Percentiles rank a stretch among this genome's conserved stretches.
phyloP scores from a whole-genome alignment of 352 stramenopile species.

The Phytophthora podocarpi region DNA sequence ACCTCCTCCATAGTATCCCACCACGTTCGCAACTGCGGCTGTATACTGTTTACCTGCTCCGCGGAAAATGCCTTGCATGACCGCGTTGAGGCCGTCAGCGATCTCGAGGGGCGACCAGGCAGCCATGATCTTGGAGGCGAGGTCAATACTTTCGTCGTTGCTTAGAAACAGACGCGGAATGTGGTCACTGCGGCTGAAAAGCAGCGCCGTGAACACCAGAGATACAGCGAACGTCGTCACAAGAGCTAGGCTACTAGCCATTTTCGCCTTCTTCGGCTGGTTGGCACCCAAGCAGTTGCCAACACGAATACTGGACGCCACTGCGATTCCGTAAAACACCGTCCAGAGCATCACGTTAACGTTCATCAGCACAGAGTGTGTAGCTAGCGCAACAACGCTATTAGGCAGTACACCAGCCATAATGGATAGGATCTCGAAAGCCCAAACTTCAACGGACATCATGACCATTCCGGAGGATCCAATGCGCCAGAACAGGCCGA shows the following conservation, averaged over 20 bases:
- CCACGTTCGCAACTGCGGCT: slow-evolving; percentile 51
- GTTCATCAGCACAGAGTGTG: slow-evolving; percentile 61
- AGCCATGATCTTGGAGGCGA: slow-evolving; percentile 43
- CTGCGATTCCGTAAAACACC: slow-evolving; percentile 53
- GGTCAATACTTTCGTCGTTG: slow-evolving; percentile 33
- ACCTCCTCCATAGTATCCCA: slow-evolving; percentile 72
- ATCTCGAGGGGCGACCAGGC: slow-evolving; percentile 45
- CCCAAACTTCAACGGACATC: no score
- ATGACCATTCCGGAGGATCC: no score
- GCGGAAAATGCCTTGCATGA: slow-evolving; percentile 66
- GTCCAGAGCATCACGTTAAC: slow-evolving; percentile 58
- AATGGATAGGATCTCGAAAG: no score
- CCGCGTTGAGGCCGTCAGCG: slow-evolving; percentile 48
- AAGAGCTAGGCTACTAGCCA: slow-evolving; percentile 40
- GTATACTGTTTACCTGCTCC: slow-evolving; percentile 57
- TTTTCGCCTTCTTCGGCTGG: slow-evolving; percentile 36
- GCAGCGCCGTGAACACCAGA: slow-evolving; percentile 15
- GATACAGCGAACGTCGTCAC: slow-evolving; percentile 29
- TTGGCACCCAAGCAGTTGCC: slow-evolving; percentile 57
- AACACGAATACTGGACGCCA: slow-evolving; percentile 57
- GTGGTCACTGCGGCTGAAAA: slow-evolving; percentile 25
- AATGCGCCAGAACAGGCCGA: no score
- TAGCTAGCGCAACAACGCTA: slow-evolving; percentile 46
- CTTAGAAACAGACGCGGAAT: slow-evolving; percentile 46
- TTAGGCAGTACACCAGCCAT: no score